These are phyloP conservation scores for Claviceps citrina DNA, from an alignment of 2,329 filamentous ascomycete genomes.

Conservation along the genomic window DNA sequence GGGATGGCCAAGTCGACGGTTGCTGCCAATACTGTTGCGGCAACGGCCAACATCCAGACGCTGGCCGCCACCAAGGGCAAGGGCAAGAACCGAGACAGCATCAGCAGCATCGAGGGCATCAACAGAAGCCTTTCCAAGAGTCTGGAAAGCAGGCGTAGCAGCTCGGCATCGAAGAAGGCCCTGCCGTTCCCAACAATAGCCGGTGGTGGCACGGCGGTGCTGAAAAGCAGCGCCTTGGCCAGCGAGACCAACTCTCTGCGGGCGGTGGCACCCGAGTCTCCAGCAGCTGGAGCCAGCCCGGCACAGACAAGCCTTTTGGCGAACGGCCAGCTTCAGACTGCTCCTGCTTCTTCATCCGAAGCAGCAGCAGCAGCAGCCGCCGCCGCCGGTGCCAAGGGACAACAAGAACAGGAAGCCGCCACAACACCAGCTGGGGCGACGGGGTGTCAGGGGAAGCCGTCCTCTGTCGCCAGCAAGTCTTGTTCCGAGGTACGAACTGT, in stretches of 20 bases:
- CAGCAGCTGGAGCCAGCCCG: conserved; percentile 26
- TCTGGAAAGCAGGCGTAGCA: conserved; percentile 80
- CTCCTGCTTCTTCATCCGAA: conserved; percentile 3
- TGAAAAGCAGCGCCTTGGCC: conserved; percentile 36
- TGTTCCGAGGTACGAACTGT: conserved; percentile 37
- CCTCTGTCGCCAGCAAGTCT: conserved; percentile 12
- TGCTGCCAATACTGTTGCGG: conserved; percentile 73
- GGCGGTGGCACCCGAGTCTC: conserved; percentile 29
- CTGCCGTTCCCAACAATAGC: conserved; percentile 37
- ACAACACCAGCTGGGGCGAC: conserved; percentile 13
- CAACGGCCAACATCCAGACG: conserved; percentile 54
- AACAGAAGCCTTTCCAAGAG: conserved; percentile 73
- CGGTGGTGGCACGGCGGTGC: conserved; percentile 24
- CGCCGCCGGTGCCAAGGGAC: background rate
- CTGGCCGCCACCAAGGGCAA: conserved; percentile 29
- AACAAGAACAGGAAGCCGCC: background rate
- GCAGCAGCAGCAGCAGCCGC: conserved; percentile 6
- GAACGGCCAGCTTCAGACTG: conserved; percentile 10
- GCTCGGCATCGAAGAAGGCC: conserved; percentile 69
- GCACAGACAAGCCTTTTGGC: conserved; percentile 18
- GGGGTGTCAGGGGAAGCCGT: conserved; percentile 9
- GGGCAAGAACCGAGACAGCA: conserved; percentile 28
- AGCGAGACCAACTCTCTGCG: conserved; percentile 46
- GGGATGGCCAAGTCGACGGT: conserved; percentile 86
- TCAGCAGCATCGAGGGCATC: conserved; percentile 51